These are phyloP conservation scores for Orbilia blumenaviensis DNA, from an alignment of 2,329 filamentous ascomycete species.

Conservation along the genomic window DNA sequence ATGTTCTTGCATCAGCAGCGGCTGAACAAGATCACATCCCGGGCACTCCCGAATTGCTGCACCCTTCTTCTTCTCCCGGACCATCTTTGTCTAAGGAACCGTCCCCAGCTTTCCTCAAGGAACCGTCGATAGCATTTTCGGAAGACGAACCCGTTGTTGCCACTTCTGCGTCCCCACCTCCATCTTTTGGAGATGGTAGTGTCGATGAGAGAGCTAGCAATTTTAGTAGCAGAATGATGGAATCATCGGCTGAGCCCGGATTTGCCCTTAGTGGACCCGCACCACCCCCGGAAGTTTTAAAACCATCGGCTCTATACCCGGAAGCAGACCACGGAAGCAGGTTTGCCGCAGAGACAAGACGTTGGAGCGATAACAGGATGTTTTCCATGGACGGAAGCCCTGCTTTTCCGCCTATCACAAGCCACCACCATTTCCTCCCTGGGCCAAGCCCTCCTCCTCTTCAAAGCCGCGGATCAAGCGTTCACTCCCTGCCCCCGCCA, in stretches of 20 bases:
- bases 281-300: conserved; percentile 50
- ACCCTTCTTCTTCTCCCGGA: background rate
- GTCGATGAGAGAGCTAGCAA: conserved; percentile 37
- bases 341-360: conserved; percentile 40
- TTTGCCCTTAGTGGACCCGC: conserved; percentile 49
- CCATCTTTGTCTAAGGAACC: background rate
- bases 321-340: conserved; percentile 39
- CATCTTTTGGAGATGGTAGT: conserved; percentile 28
- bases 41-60: background rate
- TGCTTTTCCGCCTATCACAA: conserved; percentile 35
- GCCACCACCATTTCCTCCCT: conserved; percentile 45
- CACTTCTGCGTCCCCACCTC: conserved; percentile 29
- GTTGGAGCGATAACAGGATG: conserved; percentile 40
- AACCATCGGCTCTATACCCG: conserved; percentile 21
- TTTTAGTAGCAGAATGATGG: conserved; percentile 5
- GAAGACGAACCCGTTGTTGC: conserved; percentile 2
- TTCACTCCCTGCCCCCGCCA: conserved; percentile 37
- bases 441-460: conserved; percentile 45
- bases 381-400: conserved; percentile 30
- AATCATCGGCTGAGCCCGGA: conserved; percentile 32
- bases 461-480: conserved; percentile 34
- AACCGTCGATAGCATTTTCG: background rate
- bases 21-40: conserved; percentile 25
- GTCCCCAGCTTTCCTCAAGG: background rate
- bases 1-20: conserved; percentile 4